Percentiles rank a stretch among this genome's conserved stretches.
phyloP scores from a whole-genome alignment of 768 basidiomycete species.

The Gyrodon lividus region DNA sequence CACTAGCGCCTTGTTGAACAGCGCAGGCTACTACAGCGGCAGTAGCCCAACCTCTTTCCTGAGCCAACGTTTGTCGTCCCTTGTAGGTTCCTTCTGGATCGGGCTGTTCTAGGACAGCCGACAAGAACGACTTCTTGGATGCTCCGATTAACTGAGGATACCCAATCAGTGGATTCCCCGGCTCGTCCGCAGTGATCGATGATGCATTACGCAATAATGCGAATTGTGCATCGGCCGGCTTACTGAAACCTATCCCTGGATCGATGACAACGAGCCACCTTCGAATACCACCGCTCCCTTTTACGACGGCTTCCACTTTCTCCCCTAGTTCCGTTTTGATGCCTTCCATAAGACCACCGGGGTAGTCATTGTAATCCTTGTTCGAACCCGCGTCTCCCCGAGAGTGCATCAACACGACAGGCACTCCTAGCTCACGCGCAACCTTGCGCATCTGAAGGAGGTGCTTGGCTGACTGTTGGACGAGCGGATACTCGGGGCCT shows the following conservation, averaged over 20 bases:
- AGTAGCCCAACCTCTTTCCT: constrained; percentile 76
- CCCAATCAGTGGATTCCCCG: constrained; percentile 51
- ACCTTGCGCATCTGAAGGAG: constrained; percentile 63
- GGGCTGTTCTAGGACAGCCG: constrained; percentile 52
- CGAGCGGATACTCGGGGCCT: constrained; percentile 53
- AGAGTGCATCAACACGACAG: constrained; percentile 93
- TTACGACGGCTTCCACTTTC: constrained; percentile 64
- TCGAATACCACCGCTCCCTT: constrained; percentile 67
- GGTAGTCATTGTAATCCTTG: constrained; percentile 59
- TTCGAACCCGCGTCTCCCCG: constrained; percentile 77
- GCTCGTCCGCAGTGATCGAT: constrained; percentile 43
- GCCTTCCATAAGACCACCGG: constrained; percentile 56
- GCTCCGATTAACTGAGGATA: constrained; percentile 72
- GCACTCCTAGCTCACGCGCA: constrained; percentile 64
- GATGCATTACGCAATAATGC: constrained; percentile 56
- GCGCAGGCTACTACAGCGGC: constrained; percentile 73
- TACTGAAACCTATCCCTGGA: constrained; percentile 95
- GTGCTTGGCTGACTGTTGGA: constrained; percentile 34
- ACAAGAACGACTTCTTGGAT: constrained; percentile 85
- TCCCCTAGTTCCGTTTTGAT: constrained; percentile 70
- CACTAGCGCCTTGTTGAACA: constrained; percentile 66
- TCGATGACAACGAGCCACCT: constrained; percentile 90
- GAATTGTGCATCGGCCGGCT: constrained; percentile 73
- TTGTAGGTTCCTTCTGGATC: constrained; percentile 37
- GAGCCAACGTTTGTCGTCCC: constrained; percentile 57